These are phyloP conservation scores for Candida peoriensis DNA, from an alignment of 805 yeast species.

Conservation along the genomic window DNA sequence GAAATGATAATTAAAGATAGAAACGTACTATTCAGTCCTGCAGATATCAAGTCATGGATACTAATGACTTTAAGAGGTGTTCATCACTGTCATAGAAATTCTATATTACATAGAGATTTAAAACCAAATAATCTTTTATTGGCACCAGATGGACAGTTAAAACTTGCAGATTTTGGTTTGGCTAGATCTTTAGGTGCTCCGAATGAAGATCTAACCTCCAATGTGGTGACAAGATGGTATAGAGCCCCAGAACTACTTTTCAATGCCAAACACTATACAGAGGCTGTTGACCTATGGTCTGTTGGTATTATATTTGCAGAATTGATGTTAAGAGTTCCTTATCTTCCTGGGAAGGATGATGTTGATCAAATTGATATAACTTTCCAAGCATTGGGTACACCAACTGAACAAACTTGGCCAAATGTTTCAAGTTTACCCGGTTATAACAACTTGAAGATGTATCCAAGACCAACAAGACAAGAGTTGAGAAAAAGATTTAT, in stretches of 20 bases:
- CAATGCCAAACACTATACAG: constrained; percentile 85
- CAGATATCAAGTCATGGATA: constrained; percentile 91
- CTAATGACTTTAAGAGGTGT: constrained; percentile 92
- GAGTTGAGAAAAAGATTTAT: constrained; percentile 80
- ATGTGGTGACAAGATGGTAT: constrained; percentile 97
- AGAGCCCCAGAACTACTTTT: constrained; percentile 91
- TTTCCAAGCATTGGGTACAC: constrained; percentile 92
- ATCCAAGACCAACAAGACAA: constrained; percentile 77
- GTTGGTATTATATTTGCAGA: constrained; percentile 96
- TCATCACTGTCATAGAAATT: constrained; percentile 92
- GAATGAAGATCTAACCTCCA: constrained; percentile 75
- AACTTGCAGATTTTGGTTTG: constrained; percentile 95
- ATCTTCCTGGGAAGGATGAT: constrained; percentile 89
- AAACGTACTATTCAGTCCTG: constrained; percentile 67
- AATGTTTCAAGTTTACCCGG: constrained; percentile 75
- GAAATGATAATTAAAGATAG: constrained; percentile 86
- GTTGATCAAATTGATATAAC: constrained; percentile 89
- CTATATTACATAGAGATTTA: constrained; percentile 85
- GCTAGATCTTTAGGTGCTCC: constrained; percentile 83
- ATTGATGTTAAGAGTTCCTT: constrained; percentile 90
- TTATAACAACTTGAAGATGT: constrained; percentile 66
- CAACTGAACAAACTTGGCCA: constrained; percentile 90
- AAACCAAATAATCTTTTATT: constrained; percentile 88
- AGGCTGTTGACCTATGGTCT: constrained; percentile 93
- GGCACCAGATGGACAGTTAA: constrained; percentile 82